Base-by-base conservation (phyloP, 2,329 filamentous ascomycete species). In the Penicillium griseofulvum region DNA sequence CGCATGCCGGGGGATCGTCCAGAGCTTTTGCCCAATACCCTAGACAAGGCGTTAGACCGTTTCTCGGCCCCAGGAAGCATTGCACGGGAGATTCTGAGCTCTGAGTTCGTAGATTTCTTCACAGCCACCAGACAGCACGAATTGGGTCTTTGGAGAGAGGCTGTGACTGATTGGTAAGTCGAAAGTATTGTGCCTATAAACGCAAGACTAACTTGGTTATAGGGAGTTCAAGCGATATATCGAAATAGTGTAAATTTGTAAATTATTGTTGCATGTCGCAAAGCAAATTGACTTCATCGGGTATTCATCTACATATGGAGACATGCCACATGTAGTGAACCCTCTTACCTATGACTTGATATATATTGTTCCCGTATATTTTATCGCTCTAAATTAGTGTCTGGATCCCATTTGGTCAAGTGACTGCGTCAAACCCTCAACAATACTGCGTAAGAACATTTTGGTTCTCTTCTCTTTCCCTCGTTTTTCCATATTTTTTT, bases 71-170 rank as follows among this genome's bases (percentile, higher is more conserved):
- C 85, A 62, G 89, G 82, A 1, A 97, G 92, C 69, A 81, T 97
- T n/a, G 93, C 93, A 8, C 81, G 93, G 52, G 89, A 97, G 71
- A 88, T 96, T 0, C 88, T 97, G 70, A 92, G 92, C 0, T 88
- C 96, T 67, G 90, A 89, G 11, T 97, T 97, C 76, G 93, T 97
- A 5, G 91, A 97, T 14, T 93, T 97, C 73, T 97, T 87, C 76
- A 90, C 87, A 12, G 93, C 92, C n/a, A 96, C 92, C 17, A 83
- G 93, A 60, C 87, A 95, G 72, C 92, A 97, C 74, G 93, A 97
- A 76, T 82, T 93, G 54, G 79, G 88, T 57, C 76, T 96, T 9
- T 97, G 89, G 88, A 91, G 97, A 65, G 92, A 97, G 73, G 91
- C 91, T 1, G 92, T 97, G 11, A 97, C 92, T 22, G 93, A 97